Base-by-base conservation (phyloP, 1,284 basidiomycete genomes). In the Omphalotus olearius region DNA sequence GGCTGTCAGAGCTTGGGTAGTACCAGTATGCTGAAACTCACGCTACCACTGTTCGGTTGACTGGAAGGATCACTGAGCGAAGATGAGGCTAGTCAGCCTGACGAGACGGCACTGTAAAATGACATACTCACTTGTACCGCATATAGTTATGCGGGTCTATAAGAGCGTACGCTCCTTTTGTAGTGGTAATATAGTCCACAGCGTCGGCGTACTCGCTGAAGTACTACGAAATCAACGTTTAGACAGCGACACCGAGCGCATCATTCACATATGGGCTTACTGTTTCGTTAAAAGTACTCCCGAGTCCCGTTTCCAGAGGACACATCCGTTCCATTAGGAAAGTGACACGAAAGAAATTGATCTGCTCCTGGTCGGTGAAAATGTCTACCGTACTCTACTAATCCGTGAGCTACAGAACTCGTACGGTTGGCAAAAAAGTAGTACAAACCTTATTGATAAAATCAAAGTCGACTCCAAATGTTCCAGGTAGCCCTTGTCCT, bases 281-380 rank as follows among this genome's bases (percentile, higher is more conserved):
- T 3, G 74, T 75, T 59, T 75, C 73, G 47, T 76, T 74, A 61
- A 76, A 76, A 18, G 53, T 65, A 1, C 62, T 64, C 1, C 73
- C 73, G 13, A 76, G 63, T 4, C 73, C 73, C 36, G 64, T 69
- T 2, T 62, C 59, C n/a, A 73, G 60, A 23, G 74, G 74, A 41
- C 66, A 68, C 72, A 76, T 72, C 14, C 73, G 67, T 56, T 76
- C 74, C 72, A 76, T 73, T 28, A 76, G 64, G 60, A 76, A 75
- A 1, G 73, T 72, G 7, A 76, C 72, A 20, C 74, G 70, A 65
- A 76, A 75, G 56, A 73, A 65, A 51, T 76, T 76, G 58, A 75
- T 71, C 50, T 74, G 71, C 51, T 75, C 73, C 54, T 73, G 65
- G 61, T 74, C 70, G 14, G 74, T 71, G 50, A 73, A 75, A 35